Evolutionary conservation across 495 filamentous ascomycete genomes (phyloP).

Genomic region (Xanthoparmelia taractica): DNA sequence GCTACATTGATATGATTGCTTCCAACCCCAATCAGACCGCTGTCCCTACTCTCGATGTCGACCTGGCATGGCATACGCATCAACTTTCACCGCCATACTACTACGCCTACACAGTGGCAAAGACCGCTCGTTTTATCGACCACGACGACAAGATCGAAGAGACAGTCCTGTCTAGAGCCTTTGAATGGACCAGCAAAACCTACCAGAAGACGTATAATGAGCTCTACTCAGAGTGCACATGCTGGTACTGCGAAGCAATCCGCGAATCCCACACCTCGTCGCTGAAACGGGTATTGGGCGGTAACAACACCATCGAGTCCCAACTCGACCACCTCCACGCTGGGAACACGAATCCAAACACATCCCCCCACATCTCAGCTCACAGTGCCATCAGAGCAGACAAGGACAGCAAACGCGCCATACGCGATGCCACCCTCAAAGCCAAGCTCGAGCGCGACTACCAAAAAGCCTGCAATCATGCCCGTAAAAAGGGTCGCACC

Average conservation of each 20-base stretch:
- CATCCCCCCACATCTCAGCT: constrained; percentile 32
- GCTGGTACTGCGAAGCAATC: constrained; percentile 85
- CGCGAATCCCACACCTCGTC: constrained; percentile 51
- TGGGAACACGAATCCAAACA: constrained; percentile 26
- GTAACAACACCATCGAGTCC: constrained; percentile 36
- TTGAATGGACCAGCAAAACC: constrained; percentile 60
- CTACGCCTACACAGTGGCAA: constrained; percentile 1
- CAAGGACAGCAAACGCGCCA: background rate
- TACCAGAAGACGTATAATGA: constrained; percentile 57
- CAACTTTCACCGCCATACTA: constrained; percentile 48
- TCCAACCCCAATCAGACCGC: constrained; percentile 46
- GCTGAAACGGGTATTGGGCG: constrained; percentile 27
- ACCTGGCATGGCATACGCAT: constrained; percentile 69
- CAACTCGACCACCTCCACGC: constrained; percentile 49
- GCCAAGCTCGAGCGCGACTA: constrained; percentile 52
- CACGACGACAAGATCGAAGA: constrained; percentile 68
- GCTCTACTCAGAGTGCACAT: constrained; percentile 76
- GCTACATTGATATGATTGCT: constrained; percentile 62
- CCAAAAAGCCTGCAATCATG: constrained; percentile 52
- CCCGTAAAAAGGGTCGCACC: constrained; percentile 49
- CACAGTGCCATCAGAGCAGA: constrained; percentile 18
- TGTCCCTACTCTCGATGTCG: constrained; percentile 83
- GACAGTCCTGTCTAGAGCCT: constrained; percentile 9
- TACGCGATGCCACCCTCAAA: constrained; percentile 27
- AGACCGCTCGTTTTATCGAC: constrained; percentile 53